Conservation (phyloP, 768 basidiomycete genomes). For the Lactarius psammicola region DNA sequence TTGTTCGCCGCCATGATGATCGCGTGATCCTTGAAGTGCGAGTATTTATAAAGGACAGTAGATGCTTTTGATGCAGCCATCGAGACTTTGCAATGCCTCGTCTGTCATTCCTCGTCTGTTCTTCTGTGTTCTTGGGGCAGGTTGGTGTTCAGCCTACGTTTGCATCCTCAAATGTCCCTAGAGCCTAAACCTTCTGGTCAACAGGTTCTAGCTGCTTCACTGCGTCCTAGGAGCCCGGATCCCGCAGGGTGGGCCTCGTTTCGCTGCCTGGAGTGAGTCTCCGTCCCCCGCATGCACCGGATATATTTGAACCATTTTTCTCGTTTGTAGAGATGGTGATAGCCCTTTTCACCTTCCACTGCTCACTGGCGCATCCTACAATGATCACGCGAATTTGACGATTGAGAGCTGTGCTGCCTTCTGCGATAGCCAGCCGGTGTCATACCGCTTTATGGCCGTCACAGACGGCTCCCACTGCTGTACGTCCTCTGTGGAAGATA, state of each 20-base stretch:
- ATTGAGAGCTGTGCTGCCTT: conserved; percentile 47
- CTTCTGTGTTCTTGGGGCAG: not conserved
- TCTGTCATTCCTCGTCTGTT: not conserved
- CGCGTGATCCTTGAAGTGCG: not conserved
- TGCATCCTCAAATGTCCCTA: not conserved
- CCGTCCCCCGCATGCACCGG: too few species aligned
- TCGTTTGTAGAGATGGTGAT: not conserved
- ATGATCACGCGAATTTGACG: conserved; percentile 56
- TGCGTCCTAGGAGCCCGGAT: not conserved
- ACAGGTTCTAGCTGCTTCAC: not conserved
- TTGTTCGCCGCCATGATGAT: not conserved
- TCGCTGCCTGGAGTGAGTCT: conserved; percentile 2
- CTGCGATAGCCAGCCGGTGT: conserved; percentile 40
- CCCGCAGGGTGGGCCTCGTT: not conserved
- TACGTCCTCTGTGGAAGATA: conserved; percentile 29
- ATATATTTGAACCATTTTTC: not conserved
- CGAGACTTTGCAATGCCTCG: not conserved
- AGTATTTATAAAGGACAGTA: not conserved
- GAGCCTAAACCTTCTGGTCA: not conserved
- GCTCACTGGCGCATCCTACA: conserved; percentile 47
- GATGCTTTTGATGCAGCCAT: too few species aligned
- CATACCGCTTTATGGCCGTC: conserved; percentile 65
- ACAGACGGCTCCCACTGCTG: conserved; percentile 66
- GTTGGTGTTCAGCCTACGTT: not conserved
- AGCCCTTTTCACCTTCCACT: conserved; percentile 34